These are phyloP conservation scores for Phytopythium litorale DNA, from an alignment of 352 stramenopile genomes.

Conservation along the genomic window DNA sequence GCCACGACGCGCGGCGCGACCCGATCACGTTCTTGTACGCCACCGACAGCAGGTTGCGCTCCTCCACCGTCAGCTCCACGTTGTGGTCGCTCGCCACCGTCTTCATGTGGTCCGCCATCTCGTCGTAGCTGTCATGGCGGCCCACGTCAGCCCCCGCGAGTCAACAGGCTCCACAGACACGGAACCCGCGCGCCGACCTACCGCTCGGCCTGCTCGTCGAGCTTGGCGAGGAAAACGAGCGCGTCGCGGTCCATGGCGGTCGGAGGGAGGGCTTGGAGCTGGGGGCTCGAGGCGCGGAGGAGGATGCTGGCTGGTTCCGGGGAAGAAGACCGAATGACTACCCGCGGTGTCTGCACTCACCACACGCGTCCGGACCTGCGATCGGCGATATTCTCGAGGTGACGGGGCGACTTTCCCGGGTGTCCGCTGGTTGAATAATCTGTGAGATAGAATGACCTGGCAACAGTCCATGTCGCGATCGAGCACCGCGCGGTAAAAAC, in stretches of 20 bases:
- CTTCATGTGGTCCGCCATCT: slow-evolving; percentile 98
- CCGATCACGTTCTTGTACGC: slow-evolving; percentile 99
- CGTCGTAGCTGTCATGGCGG: slow-evolving; percentile 62
- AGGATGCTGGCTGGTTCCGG: not conserved
- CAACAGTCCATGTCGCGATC: not conserved
- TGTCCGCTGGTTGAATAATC: not conserved
- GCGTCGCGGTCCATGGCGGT: slow-evolving; percentile 70
- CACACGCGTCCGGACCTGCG: not conserved
- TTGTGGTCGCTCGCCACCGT: slow-evolving; percentile 95
- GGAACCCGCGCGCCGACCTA: slow-evolving; percentile 19
- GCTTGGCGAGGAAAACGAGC: slow-evolving; percentile 80
- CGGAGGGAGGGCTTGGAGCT: not conserved
- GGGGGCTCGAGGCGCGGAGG: not conserved
- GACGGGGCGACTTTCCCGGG: not conserved
- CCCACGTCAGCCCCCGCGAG: not conserved
- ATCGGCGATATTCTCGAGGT: not conserved
- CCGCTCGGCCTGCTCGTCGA: slow-evolving; percentile 78
- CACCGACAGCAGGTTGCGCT: slow-evolving; percentile 96
- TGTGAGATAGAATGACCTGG: not conserved
- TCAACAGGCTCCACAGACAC: too few species aligned
- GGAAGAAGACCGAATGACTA: not conserved
- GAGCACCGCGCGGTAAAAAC: too few species aligned
- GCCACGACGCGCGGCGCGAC: slow-evolving; percentile 96
- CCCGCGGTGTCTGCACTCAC: not conserved
- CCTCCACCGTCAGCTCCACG: slow-evolving; percentile 97